Conservation (phyloP, 2,329 filamentous ascomycete species). For the Westerdykella ornata region DNA sequence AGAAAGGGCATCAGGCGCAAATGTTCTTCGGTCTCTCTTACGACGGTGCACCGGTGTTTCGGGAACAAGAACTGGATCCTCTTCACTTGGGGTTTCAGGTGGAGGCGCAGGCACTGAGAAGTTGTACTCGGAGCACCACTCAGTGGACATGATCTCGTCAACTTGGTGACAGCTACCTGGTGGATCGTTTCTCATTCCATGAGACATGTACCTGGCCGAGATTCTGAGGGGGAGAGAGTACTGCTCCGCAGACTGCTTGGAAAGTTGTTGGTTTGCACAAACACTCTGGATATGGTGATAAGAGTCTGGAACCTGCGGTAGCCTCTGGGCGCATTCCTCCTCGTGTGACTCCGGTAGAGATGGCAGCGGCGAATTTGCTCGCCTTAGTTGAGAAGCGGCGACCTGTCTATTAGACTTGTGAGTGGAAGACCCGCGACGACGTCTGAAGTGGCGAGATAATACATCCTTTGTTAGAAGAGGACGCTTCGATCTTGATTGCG, state of each 20-base stretch:
- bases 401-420: neutral
- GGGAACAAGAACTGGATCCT: neutral
- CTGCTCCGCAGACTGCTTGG: neutral
- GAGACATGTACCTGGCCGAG: neutral
- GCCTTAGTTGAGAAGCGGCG: conserved; percentile 7
- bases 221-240: neutral
- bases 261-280: neutral
- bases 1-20: neutral
- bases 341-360: conserved; percentile 9
- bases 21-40: neutral
- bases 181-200: neutral
- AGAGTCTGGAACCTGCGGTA: neutral
- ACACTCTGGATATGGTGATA: neutral
- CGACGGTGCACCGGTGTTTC: conserved; percentile 1
- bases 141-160: neutral
- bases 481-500: neutral
- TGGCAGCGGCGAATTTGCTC: conserved; percentile 11
- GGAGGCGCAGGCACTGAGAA: conserved; percentile 5
- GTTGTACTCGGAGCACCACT: neutral
- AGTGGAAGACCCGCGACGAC: neutral
- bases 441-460: conserved; percentile 8
- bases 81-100: conserved; percentile 1
- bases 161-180: neutral
- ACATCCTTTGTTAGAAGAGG: conserved; percentile 4
- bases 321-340: neutral